Percentiles rank a stretch among this genome's conserved stretches.
These are phyloP conservation scores for Arthrobotrys pseudoclavata DNA, from an alignment of 2,329 filamentous ascomycete genomes.

Conservation along the genomic window DNA sequence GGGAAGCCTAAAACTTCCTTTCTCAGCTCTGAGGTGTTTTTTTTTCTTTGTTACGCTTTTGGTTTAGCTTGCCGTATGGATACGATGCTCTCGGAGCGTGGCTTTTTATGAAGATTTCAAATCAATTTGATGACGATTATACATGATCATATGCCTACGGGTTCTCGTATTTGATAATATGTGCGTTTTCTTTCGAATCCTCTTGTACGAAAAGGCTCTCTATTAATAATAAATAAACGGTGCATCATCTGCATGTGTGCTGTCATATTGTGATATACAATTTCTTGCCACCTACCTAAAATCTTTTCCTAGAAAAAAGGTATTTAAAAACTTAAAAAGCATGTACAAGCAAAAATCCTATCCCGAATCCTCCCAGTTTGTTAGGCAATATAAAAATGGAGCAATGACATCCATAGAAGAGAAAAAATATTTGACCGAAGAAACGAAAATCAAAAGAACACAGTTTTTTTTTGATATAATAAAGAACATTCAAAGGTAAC, in stretches of 20 bases:
- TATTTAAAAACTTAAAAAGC: conserved; percentile 9
- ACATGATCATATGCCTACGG: conserved; percentile 4
- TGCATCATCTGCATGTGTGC: conserved; percentile 2
- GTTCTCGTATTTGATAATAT: neutral
- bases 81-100: conserved; percentile 12
- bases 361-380: conserved; percentile 33
- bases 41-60: conserved; percentile 8
- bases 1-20: conserved; percentile 9
- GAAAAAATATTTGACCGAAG: conserved; percentile 37
- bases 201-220: neutral
- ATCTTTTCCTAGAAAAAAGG: neutral
- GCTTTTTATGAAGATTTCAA: conserved; percentile 15
- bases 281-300: conserved; percentile 8
- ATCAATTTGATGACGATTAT: conserved; percentile 19
- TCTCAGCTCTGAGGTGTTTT: conserved; percentile 1
- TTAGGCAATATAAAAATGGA: neutral
- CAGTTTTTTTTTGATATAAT: neutral
- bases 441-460: conserved; percentile 21
- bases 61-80: conserved; percentile 4
- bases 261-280: conserved; percentile 26
- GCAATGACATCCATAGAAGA: neutral
- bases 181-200: neutral
- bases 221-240: conserved; percentile 1
- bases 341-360: conserved; percentile 16
- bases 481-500: neutral